Evolutionary conservation across 768 basidiomycete species (phyloP), one percentile per base, ranked within the genome.

Genomic region (Phanerochaete sordida): DNA sequence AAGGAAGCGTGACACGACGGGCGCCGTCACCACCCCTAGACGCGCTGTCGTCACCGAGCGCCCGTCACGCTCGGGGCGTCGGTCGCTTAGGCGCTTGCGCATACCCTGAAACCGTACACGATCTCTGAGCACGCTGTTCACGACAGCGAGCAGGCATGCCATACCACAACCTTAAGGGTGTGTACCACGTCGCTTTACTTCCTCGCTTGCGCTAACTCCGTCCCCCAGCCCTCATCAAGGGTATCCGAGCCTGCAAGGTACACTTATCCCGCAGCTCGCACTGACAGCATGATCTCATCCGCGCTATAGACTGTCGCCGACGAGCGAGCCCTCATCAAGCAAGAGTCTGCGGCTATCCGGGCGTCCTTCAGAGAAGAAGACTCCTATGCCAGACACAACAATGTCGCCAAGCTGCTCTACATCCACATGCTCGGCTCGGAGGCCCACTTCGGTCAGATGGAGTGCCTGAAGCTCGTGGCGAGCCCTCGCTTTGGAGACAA

Each of bases 401-500:
- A 95, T 75, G 88, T 99, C 70, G 96, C 95, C 59, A 98, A 98
- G 72, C 84, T 98, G 24, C 86, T 99, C 61, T 98, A 99, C 77
- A 97, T 97, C 76, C 93, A 96, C 72, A 98, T 99, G 95, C 87
- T 97, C 39, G 97, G 97, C 58, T 98, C 95, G 47, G 93, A 95
- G 9, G 97, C 97, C 30, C 97, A 99, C 73, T 99, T 98, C 71
- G 97, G 96, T 56, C 97, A 99, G 80, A 98, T 99, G 73, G 94
- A 96, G 79, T 95, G 94, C 75, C 78, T 95, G 66, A 95, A 94
- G 72, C 86, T 95, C 47, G 95, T 97, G 39, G 95, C 95, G 31
- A 93, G 93, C 69, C 94, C 95, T 16, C 83, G 95, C 49, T 99
- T 98, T 76, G 84, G 90, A 44, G 97, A 99, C 79, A 99, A 99